These are phyloP conservation scores for Suillus decipiens DNA, from an alignment of 768 basidiomycete genomes.

Conservation along the genomic window DNA sequence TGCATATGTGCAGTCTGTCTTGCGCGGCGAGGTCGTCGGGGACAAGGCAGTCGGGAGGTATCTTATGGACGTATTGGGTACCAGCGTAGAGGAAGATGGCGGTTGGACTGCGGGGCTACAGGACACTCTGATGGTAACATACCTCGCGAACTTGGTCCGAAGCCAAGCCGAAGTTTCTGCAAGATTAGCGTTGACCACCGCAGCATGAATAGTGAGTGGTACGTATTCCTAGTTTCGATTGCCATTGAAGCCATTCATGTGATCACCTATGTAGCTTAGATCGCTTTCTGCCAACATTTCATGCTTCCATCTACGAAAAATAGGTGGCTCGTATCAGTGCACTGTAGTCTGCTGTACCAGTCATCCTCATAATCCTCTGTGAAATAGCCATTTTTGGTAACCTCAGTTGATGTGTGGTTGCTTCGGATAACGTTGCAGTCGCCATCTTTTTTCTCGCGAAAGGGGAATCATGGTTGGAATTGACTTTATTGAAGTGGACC, in stretches of 20 bases:
- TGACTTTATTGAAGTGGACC: neutral
- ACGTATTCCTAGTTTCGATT: slow-evolving; percentile 8
- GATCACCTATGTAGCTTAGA: neutral
- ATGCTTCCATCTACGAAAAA: slow-evolving; percentile 3
- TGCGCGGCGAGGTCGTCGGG: slow-evolving; percentile 74
- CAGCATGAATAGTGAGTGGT: slow-evolving; percentile 39
- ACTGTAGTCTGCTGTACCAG: slow-evolving; percentile 2
- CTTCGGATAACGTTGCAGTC: neutral
- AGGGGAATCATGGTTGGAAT: too few species aligned
- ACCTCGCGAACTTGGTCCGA: slow-evolving; percentile 90
- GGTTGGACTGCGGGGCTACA: slow-evolving; percentile 79
- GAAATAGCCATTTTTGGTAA: neutral
- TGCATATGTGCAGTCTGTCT: slow-evolving; percentile 78
- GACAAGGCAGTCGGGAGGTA: slow-evolving; percentile 89
- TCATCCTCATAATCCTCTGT: neutral
- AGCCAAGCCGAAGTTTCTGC: slow-evolving; percentile 92
- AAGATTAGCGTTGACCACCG: slow-evolving; percentile 73
- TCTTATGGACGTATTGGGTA: slow-evolving; percentile 81
- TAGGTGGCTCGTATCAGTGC: neutral
- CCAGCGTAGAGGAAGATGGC: slow-evolving; percentile 72
- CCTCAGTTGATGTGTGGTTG: neutral
- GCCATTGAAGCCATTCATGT: slow-evolving; percentile 2
- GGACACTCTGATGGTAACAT: slow-evolving; percentile 94
- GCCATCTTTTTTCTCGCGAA: neutral
- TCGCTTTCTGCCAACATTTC: neutral